Evolutionary conservation across 73 alveolate genomes (phyloP).

Genomic region (Urostyla sp.): DNA sequence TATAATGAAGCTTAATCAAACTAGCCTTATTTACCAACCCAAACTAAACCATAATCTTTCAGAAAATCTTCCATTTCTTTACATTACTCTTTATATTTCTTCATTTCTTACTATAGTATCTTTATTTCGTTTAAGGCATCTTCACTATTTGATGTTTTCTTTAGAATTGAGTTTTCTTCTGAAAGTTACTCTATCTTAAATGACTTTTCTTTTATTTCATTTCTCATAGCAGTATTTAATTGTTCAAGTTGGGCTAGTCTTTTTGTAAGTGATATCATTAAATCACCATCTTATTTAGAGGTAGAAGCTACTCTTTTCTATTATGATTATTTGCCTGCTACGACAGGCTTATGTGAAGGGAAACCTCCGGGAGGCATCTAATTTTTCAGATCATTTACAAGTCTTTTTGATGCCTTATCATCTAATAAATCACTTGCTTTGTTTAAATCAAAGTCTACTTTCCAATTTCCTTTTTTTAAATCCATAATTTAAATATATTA

Average conservation of each 20-base stretch:
- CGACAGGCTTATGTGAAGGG: slow-evolving; percentile 53
- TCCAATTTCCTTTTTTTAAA: slow-evolving; percentile 68
- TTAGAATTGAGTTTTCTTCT: slow-evolving; percentile 59
- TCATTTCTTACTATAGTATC: slow-evolving; percentile 45
- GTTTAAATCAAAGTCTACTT: slow-evolving; percentile 52
- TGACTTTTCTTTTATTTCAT: slow-evolving; percentile 69
- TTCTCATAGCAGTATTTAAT: slow-evolving; percentile 41
- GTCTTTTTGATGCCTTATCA: slow-evolving; percentile 64
- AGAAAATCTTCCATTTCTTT: slow-evolving; percentile 77
- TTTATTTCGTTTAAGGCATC: neutral
- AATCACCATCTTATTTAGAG: slow-evolving; percentile 52
- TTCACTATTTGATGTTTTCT: slow-evolving; percentile 24
- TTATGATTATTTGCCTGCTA: neutral
- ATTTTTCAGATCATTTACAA: slow-evolving; percentile 46
- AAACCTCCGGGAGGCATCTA: slow-evolving; percentile 63
- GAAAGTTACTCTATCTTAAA: slow-evolving; percentile 36
- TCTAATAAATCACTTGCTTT: slow-evolving; percentile 34
- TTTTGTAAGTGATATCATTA: slow-evolving; percentile 55
- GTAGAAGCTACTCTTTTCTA: slow-evolving; percentile 32
- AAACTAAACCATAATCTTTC: slow-evolving; percentile 74
- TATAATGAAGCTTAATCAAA: slow-evolving; percentile 51
- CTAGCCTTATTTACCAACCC: slow-evolving; percentile 75
- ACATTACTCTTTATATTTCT: slow-evolving; percentile 43
- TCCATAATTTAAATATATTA: slow-evolving; percentile 50
- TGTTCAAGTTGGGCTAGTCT: slow-evolving; percentile 68